Conservation (phyloP, 1,284 basidiomycete genomes). For the Xerocomus subilludens region DNA sequence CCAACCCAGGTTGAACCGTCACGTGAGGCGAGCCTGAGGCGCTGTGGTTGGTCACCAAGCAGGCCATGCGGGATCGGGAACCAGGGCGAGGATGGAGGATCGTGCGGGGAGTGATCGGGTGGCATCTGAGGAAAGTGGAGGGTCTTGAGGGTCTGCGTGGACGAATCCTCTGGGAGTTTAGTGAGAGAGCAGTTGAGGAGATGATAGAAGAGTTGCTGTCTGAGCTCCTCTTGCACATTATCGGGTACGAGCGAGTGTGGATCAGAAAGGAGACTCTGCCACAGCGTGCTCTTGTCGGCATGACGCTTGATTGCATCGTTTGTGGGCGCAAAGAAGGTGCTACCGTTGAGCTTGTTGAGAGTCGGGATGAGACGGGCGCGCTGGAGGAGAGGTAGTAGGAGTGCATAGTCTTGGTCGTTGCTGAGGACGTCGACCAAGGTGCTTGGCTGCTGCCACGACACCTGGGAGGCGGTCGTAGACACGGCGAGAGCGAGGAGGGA, state of each 20-base stretch:
- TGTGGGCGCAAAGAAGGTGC: conserved; percentile 94
- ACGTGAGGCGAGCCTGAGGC: conserved; percentile 71
- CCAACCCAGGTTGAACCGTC: conserved; percentile 70
- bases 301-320: conserved; percentile 85
- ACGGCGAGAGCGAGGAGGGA: conserved; percentile 54
- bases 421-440: conserved; percentile 82
- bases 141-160: conserved; percentile 66
- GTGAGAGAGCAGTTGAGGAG: conserved; percentile 86
- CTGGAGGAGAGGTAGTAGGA: conserved; percentile 85
- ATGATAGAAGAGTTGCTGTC: conserved; percentile 96
- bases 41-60: conserved; percentile 85
- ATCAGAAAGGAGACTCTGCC: conserved; percentile 61
- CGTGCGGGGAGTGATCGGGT: conserved; percentile 65
- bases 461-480: conserved; percentile 50
- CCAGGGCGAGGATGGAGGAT: conserved; percentile 86
- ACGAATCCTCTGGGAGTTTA: conserved; percentile 58
- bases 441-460: conserved; percentile 55
- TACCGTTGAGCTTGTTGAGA: conserved; percentile 83
- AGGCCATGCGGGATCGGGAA: conserved; percentile 84
- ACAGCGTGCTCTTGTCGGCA: conserved; percentile 58
- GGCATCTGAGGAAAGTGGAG: conserved; percentile 75
- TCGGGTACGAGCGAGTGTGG: conserved; percentile 62
- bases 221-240: conserved; percentile 86
- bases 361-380: conserved; percentile 90
- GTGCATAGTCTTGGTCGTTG: conserved; percentile 81